Conservation (phyloP, 305 asterid genomes). For the Andrographis paniculata region DNA sequence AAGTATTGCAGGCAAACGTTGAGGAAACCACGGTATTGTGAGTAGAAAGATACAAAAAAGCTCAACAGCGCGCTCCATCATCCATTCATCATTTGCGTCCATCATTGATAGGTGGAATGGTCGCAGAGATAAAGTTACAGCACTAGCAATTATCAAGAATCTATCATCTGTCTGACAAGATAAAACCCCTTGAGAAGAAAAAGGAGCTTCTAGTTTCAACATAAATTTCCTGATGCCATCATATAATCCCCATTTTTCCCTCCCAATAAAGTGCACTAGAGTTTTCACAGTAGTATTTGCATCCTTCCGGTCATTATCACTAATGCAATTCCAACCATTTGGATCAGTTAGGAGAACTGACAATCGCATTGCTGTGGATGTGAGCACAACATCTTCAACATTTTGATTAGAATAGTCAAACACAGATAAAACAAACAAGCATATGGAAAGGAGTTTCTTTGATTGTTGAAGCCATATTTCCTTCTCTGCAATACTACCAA, state of each 20-base stretch:
- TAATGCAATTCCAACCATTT: constrained; percentile 74
- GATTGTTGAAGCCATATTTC: constrained; percentile 68
- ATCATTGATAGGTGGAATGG: constrained; percentile 56
- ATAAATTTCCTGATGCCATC: constrained; percentile 59
- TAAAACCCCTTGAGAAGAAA: constrained; percentile 32
- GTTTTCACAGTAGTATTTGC: constrained; percentile 49
- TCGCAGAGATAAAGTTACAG: constrained; percentile 73
- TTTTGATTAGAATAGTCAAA: constrained; percentile 39
- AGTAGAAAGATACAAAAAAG: constrained; percentile 65
- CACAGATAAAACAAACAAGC: constrained; percentile 61
- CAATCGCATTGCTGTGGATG: constrained; percentile 76
- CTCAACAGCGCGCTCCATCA: constrained; percentile 48
- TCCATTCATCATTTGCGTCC: constrained; percentile 29
- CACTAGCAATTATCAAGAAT: constrained; percentile 76
- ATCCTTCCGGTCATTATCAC: constrained; percentile 30
- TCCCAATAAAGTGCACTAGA: constrained; percentile 55
- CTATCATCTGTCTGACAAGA: constrained; percentile 54
- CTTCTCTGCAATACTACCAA: constrained; percentile 62
- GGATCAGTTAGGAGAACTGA: constrained; percentile 76
- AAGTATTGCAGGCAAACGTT: constrained; percentile 71
- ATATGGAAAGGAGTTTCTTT: constrained; percentile 62
- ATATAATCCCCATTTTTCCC: constrained; percentile 51
- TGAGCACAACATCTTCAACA: constrained; percentile 40
- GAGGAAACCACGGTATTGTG: constrained; percentile 85
- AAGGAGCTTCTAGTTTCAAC: constrained; percentile 46